Percentiles rank a stretch among this genome's conserved stretches.
phyloP scores from a whole-genome alignment of 164 flowering plant species.

The Vitis rupestris region DNA sequence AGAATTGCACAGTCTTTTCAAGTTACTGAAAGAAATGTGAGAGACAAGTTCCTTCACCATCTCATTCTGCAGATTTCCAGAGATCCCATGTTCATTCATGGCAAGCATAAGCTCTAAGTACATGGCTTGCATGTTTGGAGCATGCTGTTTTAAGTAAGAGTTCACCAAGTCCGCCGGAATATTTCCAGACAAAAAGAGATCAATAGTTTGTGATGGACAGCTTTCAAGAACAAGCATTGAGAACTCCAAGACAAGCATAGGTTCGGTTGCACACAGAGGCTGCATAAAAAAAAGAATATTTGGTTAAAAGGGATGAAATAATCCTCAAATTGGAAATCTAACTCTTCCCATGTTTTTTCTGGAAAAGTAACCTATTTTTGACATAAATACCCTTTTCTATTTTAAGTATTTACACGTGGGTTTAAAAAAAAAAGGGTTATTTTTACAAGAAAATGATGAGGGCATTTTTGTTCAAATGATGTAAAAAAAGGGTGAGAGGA shows the following conservation, averaged over 20 bases:
- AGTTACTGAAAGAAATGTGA: slow-evolving; percentile 2
- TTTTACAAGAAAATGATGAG: no score
- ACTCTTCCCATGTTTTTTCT: no score
- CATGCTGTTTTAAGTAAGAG: slow-evolving; percentile 93
- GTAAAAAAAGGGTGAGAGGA: no score
- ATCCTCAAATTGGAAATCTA: no score
- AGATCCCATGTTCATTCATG: slow-evolving; percentile 81
- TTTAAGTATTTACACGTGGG: no score
- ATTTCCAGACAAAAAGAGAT: slow-evolving; percentile 88
- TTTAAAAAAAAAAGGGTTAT: no score
- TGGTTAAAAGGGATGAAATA: no score
- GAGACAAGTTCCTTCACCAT: slow-evolving; percentile 55
- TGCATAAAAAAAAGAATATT: slow-evolving; percentile 37
- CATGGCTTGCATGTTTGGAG: slow-evolving; percentile 89
- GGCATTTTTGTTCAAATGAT: no score
- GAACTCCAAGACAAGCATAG: slow-evolving; percentile 92
- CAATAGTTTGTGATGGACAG: slow-evolving; percentile 92
- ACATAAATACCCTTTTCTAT: no score
- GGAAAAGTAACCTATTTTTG: no score
- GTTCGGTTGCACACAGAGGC: slow-evolving; percentile 91
- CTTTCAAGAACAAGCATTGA: slow-evolving; percentile 92
- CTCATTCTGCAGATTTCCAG: slow-evolving; percentile 96
- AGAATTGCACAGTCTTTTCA: not conserved
- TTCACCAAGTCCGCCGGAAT: slow-evolving; percentile 93
- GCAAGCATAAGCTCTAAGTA: slow-evolving; percentile 92